These are phyloP conservation scores for Suhomyces emberorum DNA, from an alignment of 805 yeast species.

Conservation along the genomic window DNA sequence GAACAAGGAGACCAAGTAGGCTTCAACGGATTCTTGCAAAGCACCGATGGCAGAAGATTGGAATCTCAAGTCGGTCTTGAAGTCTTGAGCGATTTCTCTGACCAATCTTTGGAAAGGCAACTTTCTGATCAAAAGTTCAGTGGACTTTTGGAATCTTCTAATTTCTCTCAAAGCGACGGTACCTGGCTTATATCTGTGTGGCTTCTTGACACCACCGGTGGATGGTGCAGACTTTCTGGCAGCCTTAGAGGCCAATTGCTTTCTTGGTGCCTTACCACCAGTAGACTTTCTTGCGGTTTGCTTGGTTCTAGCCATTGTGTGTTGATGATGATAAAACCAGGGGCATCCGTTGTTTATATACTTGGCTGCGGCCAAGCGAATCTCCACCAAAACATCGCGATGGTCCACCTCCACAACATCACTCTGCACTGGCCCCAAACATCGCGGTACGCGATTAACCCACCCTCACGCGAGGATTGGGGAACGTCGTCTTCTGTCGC, in stretches of 20 bases:
- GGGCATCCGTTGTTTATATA: too few relatives aligned
- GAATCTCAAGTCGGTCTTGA: constrained; percentile 91
- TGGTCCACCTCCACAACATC: too few relatives aligned
- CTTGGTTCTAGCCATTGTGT: constrained; percentile 83
- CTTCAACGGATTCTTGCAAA: constrained; percentile 47
- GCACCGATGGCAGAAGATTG: constrained; percentile 57
- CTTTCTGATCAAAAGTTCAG: constrained; percentile 92
- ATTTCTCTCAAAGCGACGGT: constrained; percentile 95
- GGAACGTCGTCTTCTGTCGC: too few relatives aligned
- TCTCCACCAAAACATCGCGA: too few relatives aligned
- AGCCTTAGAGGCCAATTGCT: constrained; percentile 87
- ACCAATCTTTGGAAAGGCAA: constrained; percentile 97
- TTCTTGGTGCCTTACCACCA: constrained; percentile 96
- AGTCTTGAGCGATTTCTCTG: constrained; percentile 92
- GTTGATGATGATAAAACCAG: constrained; percentile 2
- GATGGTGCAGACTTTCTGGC: constrained; percentile 93
- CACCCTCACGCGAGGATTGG: too few relatives aligned
- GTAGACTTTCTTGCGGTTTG: constrained; percentile 94
- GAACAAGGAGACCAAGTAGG: constrained; percentile 45
- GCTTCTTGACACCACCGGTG: constrained; percentile 90
- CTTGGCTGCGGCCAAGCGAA: too few relatives aligned
- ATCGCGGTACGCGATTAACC: neutral
- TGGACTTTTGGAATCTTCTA: constrained; percentile 95
- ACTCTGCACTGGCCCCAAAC: too few relatives aligned
- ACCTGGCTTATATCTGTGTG: constrained; percentile 97